Conservation (phyloP, 1,139 yeast genomes). For the Diutina sp. region DNA sequence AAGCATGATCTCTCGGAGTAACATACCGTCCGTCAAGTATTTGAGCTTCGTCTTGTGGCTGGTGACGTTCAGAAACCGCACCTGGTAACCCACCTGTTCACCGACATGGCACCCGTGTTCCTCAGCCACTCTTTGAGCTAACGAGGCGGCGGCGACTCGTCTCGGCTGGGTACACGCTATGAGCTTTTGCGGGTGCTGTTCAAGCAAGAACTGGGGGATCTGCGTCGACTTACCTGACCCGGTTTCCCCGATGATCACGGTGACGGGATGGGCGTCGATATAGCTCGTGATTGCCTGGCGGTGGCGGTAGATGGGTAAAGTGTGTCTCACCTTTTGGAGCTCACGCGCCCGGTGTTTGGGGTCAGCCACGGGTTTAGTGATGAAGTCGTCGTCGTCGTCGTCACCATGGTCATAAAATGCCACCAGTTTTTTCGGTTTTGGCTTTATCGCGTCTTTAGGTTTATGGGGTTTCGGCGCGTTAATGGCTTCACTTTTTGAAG, state of each 20-base stretch:
- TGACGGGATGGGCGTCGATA: conserved; percentile 46
- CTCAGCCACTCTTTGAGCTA: conserved; percentile 87
- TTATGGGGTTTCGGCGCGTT: background rate
- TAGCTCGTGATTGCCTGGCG: conserved; percentile 33
- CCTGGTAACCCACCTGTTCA: conserved; percentile 84
- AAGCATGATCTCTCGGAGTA: conserved; percentile 78
- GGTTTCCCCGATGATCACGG: conserved; percentile 86
- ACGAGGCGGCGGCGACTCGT: conserved; percentile 91
- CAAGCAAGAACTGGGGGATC: conserved; percentile 77
- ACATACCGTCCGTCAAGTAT: conserved; percentile 95
- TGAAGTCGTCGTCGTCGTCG: conserved; percentile 13
- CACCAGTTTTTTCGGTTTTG: conserved; percentile 2
- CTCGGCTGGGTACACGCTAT: conserved; percentile 96
- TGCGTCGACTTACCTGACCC: conserved; percentile 99
- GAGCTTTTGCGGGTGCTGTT: conserved; percentile 26
- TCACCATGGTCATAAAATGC: conserved; percentile 10
- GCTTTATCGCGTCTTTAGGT: background rate
- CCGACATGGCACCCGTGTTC: conserved; percentile 76
- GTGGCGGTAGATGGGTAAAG: background rate
- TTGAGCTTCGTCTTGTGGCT: conserved; percentile 49
- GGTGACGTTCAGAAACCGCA: conserved; percentile 50
- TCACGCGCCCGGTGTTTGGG: background rate
- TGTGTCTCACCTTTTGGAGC: background rate
- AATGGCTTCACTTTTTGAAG: background rate
- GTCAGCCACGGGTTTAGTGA: background rate